These are phyloP conservation scores for Cyclotella choctawhatcheeana DNA, from an alignment of 108 stramenopile genomes.

Conservation along the genomic window DNA sequence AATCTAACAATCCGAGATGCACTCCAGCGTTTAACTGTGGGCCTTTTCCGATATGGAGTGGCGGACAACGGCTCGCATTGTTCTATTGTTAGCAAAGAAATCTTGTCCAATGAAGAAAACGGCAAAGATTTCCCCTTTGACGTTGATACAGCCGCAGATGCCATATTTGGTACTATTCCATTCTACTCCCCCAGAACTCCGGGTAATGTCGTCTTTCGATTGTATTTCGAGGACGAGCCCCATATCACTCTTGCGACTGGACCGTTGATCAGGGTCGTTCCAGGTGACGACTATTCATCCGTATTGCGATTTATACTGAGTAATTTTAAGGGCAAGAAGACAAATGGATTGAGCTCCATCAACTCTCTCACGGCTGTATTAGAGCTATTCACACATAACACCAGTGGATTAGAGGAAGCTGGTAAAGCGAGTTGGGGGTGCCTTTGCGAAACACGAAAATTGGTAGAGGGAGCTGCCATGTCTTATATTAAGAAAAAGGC, in stretches of 20 bases:
- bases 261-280: constrained; percentile 67
- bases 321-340: constrained; percentile 87
- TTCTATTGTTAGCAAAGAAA: constrained; percentile 81
- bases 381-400: constrained; percentile 44
- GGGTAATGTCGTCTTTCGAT: constrained; percentile 87
- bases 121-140: constrained; percentile 61
- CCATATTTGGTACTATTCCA: constrained; percentile 85
- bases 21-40: constrained; percentile 65
- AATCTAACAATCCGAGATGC: constrained; percentile 66
- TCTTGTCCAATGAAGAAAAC: constrained; percentile 41
- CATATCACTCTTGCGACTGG: constrained; percentile 80
- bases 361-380: constrained; percentile 77
- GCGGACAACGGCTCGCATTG: constrained; percentile 75
- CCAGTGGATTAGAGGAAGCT: constrained; percentile 58
- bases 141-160: constrained; percentile 55
- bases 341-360: constrained; percentile 74
- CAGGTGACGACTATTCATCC: constrained; percentile 71
- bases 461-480: constrained; percentile 60
- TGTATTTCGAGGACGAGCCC: constrained; percentile 81
- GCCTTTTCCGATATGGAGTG: constrained; percentile 86
- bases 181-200: constrained; percentile 89
- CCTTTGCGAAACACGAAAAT: constrained; percentile 85
- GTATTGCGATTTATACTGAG: constrained; percentile 85
- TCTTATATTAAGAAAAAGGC: constrained; percentile 68
- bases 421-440: constrained; percentile 89